Conservation (phyloP, 2,329 filamentous ascomycete genomes). For the Penicillium sp. region DNA sequence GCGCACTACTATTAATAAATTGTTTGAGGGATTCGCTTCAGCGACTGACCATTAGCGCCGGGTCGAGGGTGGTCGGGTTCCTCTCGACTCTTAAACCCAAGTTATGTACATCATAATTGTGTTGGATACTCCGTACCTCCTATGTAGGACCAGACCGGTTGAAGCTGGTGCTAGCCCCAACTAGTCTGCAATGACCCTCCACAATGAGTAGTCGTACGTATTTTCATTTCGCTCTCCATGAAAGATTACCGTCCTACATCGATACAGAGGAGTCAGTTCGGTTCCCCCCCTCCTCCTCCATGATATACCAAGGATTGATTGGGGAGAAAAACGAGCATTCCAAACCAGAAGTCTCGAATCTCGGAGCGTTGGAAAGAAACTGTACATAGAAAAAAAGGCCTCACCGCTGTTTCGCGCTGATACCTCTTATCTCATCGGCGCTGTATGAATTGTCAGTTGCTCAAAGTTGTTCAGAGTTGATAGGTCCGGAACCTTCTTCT, state of each 20-base stretch:
- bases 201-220: not conserved
- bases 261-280: not conserved
- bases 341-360: too few species aligned
- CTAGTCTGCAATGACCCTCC: not conserved
- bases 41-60: not conserved
- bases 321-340: too few species aligned
- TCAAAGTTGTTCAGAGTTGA: slow-evolving; percentile 23
- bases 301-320: too few species aligned
- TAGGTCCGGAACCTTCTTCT: slow-evolving; percentile 30
- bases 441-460: slow-evolving; percentile 13
- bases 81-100: not conserved
- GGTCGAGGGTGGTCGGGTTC: not conserved
- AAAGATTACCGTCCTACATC: not conserved
- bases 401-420: slow-evolving; percentile 25
- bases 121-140: not conserved
- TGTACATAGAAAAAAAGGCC: slow-evolving; percentile 8
- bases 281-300: not conserved
- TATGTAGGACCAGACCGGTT: not conserved
- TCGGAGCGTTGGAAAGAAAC: too few species aligned
- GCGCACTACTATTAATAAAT: not conserved
- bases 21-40: not conserved
- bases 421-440: slow-evolving; percentile 14
- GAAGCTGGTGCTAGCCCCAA: not conserved
- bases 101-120: not conserved
- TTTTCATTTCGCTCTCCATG: not conserved